Base-by-base conservation (phyloP, 371 early-diverging fungal species). In the Cladochytrium tenue region DNA sequence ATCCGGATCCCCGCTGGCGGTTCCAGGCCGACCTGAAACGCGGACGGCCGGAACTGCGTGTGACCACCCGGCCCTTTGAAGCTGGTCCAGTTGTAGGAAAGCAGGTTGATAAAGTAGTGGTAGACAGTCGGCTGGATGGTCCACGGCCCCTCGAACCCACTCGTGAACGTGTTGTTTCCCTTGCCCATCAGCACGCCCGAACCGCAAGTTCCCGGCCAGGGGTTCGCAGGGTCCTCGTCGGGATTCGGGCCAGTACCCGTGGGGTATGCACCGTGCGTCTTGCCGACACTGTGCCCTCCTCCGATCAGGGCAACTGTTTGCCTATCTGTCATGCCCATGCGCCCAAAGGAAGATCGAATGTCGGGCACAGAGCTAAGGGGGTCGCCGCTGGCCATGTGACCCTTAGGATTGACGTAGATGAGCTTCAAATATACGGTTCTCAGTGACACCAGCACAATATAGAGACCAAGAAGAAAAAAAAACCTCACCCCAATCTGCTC, bases 231-330 rank as follows among this genome's bases (percentile, higher is more conserved):
- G 28, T 63, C 51, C 26, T 64, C 27, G 25, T 43, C 20, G 43
- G 43, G 43, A 43, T 20, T 43, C 13, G 43, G 43, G 7, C 43
- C 43, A 20, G 43, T 88, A 61, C 83, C 95, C 4, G 94, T 94
- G 64, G 88, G 84, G 64, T 93, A 89, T 53, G 88, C 88, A 58
- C 84, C 66, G 76, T 96, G 96, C 77, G 94, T 93, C 56, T 65
- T 68, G 25, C 96, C 43, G 7, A 20, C 7, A 43, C 7, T 43
- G 7, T 43, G 43, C 7, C 43, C 7, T 20, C 43, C 43, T 7
- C 64, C 25, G 80, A 66, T 60, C n/a, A 96, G 83, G 13, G 94
- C 94, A 53, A 92, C 93, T 67, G 93, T 95, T 73, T 96, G 95
- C 72, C 89, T 92, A 76, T 96, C 76, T 56, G 75, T 73, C 67